phyloP scores from a whole-genome alignment of 1,139 yeast genomes.

The Entelexis paramagnoliae region DNA sequence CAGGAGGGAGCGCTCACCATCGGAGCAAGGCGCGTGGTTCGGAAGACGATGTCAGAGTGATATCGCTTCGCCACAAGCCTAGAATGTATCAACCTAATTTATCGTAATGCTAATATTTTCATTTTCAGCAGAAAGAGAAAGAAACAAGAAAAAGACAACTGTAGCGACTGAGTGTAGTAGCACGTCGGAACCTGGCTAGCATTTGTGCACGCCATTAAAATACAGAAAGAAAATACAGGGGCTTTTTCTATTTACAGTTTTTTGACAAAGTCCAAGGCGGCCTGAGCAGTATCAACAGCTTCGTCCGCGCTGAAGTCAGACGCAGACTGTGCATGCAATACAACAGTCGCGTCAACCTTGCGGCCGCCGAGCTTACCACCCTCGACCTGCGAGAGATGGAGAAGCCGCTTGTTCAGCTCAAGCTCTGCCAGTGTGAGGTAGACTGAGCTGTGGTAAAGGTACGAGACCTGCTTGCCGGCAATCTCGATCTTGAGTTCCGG shows the following conservation, averaged over 20 bases:
- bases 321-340: constrained; percentile 24
- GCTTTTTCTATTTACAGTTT: neutral
- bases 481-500: constrained; percentile 36
- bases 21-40: constrained; percentile 17
- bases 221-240: too few species aligned
- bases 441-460: constrained; percentile 38
- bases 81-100: neutral
- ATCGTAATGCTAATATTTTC: neutral
- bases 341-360: constrained; percentile 40
- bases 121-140: too few species aligned
- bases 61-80: too few species aligned
- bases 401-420: constrained; percentile 31
- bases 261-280: constrained; percentile 17
- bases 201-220: too few species aligned
- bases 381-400: constrained; percentile 43
- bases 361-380: constrained; percentile 51
- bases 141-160: too few species aligned
- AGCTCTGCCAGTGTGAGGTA: constrained; percentile 42
- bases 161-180: too few species aligned
- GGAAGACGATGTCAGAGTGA: constrained; percentile 8
- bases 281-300: constrained; percentile 11
- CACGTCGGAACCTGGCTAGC: too few species aligned
- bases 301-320: constrained; percentile 14
- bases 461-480: constrained; percentile 35
- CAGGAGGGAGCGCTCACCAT: constrained; percentile 67